phyloP scores from a whole-genome alignment of 2,329 filamentous ascomycete species.

The Trichophyton rubrum region DNA sequence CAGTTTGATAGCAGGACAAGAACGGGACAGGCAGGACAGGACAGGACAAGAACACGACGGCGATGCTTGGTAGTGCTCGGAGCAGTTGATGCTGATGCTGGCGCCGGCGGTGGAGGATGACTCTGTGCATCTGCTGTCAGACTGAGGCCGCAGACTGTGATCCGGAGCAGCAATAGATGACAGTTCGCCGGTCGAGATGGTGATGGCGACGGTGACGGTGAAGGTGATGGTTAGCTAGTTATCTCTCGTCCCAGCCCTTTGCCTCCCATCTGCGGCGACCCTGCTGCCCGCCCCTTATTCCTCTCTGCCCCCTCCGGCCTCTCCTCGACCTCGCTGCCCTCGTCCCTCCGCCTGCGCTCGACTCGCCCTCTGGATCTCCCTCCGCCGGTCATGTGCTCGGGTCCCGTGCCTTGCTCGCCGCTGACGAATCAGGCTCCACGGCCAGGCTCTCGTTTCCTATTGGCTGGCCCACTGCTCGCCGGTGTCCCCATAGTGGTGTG shows the following conservation, averaged over 20 bases:
- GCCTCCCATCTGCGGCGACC: background rate
- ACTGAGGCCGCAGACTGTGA: background rate
- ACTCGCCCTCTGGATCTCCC: background rate
- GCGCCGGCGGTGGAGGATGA: background rate
- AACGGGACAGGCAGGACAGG: background rate
- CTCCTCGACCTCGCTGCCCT: background rate
- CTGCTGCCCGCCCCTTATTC: background rate
- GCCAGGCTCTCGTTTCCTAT: background rate
- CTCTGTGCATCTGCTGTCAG: background rate
- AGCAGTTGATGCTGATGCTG: background rate
- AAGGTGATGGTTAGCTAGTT: too few relatives aligned
- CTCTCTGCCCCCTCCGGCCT: background rate
- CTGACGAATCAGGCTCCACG: conserved; percentile 8
- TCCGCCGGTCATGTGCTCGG: conserved; percentile 11
- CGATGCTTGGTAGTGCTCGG: background rate
- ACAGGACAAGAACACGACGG: background rate
- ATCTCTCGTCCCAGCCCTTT: background rate
- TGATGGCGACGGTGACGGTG: too few relatives aligned
- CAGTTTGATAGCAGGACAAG: background rate
- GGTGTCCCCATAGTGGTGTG: background rate
- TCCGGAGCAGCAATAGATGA: background rate
- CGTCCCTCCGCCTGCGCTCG: background rate
- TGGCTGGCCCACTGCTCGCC: background rate
- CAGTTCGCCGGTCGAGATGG: background rate
- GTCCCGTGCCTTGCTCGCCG: conserved; percentile 11